phyloP scores from a whole-genome alignment of 176 grass and related monocot genomes.

The Pontederia crassipes region DNA sequence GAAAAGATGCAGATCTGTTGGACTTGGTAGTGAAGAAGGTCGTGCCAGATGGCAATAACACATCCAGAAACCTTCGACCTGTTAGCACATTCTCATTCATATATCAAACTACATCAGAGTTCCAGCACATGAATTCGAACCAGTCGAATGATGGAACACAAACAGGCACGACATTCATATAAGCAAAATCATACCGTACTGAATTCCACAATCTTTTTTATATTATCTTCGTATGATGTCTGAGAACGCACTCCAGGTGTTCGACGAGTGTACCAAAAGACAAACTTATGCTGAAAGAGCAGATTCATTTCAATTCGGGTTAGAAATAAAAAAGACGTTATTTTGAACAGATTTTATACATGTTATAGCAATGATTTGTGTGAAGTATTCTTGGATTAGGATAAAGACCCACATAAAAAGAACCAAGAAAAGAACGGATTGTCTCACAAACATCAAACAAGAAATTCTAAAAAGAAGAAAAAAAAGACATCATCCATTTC shows the following conservation, averaged over 20 bases:
- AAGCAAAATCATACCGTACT: constrained; percentile 47
- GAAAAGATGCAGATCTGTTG: constrained; percentile 92
- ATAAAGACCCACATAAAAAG: too few relatives aligned
- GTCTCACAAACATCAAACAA: not conserved
- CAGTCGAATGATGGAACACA: not conserved
- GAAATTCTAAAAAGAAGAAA: not conserved
- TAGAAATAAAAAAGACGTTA: not conserved
- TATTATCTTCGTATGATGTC: constrained; percentile 81
- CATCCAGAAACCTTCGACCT: constrained; percentile 97
- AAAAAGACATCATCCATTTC: not conserved
- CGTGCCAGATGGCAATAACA: constrained; percentile 92
- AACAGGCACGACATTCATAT: not conserved
- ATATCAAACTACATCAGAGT: constrained; percentile 11
- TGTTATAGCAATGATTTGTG: too few relatives aligned
- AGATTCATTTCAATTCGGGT: not conserved
- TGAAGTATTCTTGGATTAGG: too few relatives aligned
- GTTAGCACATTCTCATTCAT: constrained; percentile 10
- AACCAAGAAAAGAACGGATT: too few relatives aligned
- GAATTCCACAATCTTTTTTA: constrained; percentile 87
- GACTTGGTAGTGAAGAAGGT: constrained; percentile 50
- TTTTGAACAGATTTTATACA: too few relatives aligned
- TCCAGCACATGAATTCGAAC: constrained; percentile 8
- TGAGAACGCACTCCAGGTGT: constrained; percentile 70
- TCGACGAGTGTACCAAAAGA: constrained; percentile 80
- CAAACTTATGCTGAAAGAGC: constrained; percentile 56